Base-by-base conservation (phyloP, 2,329 filamentous ascomycete genomes). In the Knufia fluminis region DNA sequence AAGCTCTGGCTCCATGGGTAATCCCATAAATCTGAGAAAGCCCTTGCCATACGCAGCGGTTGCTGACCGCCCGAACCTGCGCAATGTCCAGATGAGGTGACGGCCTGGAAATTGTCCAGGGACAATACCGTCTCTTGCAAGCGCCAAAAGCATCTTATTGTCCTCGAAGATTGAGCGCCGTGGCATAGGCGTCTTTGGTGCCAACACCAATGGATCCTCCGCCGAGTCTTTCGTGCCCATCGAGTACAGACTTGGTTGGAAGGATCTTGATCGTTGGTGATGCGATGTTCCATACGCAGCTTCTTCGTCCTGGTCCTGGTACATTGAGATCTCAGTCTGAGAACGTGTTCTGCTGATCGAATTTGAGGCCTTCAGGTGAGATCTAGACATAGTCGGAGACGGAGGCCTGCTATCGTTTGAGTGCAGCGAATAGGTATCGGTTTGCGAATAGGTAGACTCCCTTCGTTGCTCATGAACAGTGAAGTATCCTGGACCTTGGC, bases 21-120 rank as follows among this genome's bases (percentile, higher is more conserved):
- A 14, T 17, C 70, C 70, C 70, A 73, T 72, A n/a, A 72, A 62
- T 26, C 66, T 68, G 7, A 73, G 61, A 26, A 71, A 71, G 53
- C 66, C 69, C 6, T 69, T 63, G 3, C 70, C 70, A 50, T 73
- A 73, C 4, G 69, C 72, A 23, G 70, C 70, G 8, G 68, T 71
- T 4, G 70, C 69, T 55, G 72, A 73, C 12, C 70, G 66, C 41
- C 64, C 70, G 52, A 72, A 73, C 8, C 70, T 64, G 46, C 69
- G 65, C 14, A 73, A 65, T 41, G 71, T 72, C 32, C 62, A 66
- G 26, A 71, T 69, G 47, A 73, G 64, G 55, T 72, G 69, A 46
- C 65, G 65, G 36, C 67, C 61, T 2, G 70, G 70, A 44, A 72
- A 72, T 10, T 71, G 68, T 0, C 70, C 70, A 2, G 70, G 68